Evolutionary conservation across 2,329 filamentous ascomycete genomes (phyloP).

Genomic region (Ophiostoma quercus): DNA sequence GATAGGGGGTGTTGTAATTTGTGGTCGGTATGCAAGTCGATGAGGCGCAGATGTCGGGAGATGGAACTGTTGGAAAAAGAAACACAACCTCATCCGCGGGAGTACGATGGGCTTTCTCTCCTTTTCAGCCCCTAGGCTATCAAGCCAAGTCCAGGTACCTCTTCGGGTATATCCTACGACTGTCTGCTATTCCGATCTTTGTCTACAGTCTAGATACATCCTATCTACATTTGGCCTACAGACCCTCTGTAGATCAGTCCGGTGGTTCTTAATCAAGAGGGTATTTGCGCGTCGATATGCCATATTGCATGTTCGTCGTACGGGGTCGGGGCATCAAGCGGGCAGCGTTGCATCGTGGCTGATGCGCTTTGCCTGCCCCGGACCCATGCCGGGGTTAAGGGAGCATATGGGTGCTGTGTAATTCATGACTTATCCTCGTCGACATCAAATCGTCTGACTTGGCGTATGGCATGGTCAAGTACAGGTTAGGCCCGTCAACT

Average conservation of each 20-base stretch:
- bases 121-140: neutral
- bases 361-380: no score
- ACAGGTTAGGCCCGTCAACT: no score
- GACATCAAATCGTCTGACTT: no score
- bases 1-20: neutral
- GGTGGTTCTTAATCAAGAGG: neutral
- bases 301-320: neutral
- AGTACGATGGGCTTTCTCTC: neutral
- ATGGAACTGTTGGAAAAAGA: neutral
- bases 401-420: no score
- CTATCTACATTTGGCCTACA: neutral
- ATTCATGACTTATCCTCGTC: no score
- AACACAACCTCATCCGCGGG: neutral
- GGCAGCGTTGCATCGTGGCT: neutral
- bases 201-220: neutral
- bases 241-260: neutral
- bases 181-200: neutral
- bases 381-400: no score
- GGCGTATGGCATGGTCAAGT: no score
- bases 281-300: neutral
- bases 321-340: neutral
- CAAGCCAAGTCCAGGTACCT: neutral
- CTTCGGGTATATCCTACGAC: neutral
- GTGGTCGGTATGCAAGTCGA: neutral
- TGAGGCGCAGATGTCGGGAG: neutral